These are phyloP conservation scores for Cantharellus anzutake DNA, from an alignment of 768 basidiomycete species.

Conservation along the genomic window DNA sequence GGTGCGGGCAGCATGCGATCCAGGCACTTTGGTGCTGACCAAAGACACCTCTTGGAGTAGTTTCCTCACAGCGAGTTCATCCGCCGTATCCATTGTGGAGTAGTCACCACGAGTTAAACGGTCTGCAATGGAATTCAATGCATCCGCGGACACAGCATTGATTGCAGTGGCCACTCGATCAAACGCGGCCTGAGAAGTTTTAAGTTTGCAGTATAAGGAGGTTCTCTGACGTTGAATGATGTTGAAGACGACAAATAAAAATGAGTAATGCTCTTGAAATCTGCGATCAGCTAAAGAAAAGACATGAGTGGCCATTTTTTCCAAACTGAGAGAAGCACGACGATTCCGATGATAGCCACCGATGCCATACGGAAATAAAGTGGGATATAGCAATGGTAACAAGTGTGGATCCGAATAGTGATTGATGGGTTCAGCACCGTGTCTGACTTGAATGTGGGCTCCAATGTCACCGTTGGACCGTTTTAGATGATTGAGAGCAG, in stretches of 20 bases:
- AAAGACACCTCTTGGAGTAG: conserved; percentile 9
- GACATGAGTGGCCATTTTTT: conserved; percentile 3
- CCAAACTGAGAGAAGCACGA: not conserved
- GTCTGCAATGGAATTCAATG: conserved; percentile 6
- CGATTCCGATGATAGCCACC: conserved; percentile 5
- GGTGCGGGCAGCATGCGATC: conserved; percentile 4
- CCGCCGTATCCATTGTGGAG: not conserved
- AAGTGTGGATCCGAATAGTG: conserved; percentile 6
- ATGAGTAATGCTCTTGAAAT: conserved; percentile 11
- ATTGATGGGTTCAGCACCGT: conserved; percentile 3
- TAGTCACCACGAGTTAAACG: not conserved
- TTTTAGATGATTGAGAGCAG: not conserved
- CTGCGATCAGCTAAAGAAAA: conserved; percentile 4
- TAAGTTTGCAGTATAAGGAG: conserved; percentile 4
- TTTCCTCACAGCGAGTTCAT: conserved; percentile 3
- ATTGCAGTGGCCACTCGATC: conserved; percentile 1
- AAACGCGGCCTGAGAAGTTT: conserved; percentile 3
- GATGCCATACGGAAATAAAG: conserved; percentile 11
- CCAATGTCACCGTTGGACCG: no score
- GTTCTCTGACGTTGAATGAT: conserved; percentile 9
- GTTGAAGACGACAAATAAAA: conserved; percentile 10
- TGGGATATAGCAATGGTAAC: conserved; percentile 12
- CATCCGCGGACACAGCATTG: conserved; percentile 2
- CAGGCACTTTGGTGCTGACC: conserved; percentile 9
- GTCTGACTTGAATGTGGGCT: not conserved